Base-by-base conservation (phyloP, 208 protist species). In the Zelonia costaricensis region DNA sequence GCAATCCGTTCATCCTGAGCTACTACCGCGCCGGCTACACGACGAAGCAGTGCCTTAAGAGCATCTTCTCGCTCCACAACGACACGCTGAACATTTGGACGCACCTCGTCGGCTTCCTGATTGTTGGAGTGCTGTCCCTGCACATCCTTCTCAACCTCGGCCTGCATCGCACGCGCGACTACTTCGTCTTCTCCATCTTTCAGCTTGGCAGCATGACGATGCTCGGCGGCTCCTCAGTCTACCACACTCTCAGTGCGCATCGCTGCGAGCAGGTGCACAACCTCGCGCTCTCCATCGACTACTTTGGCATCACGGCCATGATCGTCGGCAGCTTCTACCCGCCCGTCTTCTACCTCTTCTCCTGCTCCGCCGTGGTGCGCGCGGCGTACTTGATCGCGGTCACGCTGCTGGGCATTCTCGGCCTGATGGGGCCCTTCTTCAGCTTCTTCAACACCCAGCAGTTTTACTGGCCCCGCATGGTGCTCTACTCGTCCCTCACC, bases 31-130 rank as follows among this genome's bases (percentile, higher is more conserved):
- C 74, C 35, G 72, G 81, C 56, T 94, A 94, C 76, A 81, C 68
- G 4, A 91, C 82, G 0, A 59, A 46, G 38, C 72, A 80, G 78
- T 83, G 75, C 35, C 31, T 94, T 4, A 66, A 69, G 27, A 94
- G 88, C 57, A 53, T 94, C 16, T 81, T 92, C 55, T 54, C 66
- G 3, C 54, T 87, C 49, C 91, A 96, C 76, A 96, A 96, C 65
- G 91, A 96, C 59, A 87, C 87, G 20, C 46, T 92, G 35, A 96
- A 93, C 69, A 68, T 96, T 18, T 94, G 84, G 86, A 88, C 83
- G 2, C 90, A 96, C 76, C 70, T 84, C 16, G 15, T 80, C n/a
- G 84, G 85, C n/a, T 84, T 84, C 44, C 12, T 96, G 35, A 42
- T 86, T 22, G 90, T 90, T 60, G 13, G 86, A 10, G 54, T 47